Evolutionary conservation across 2,329 filamentous ascomycete species (phyloP), one percentile per base, ranked within the genome.

Genomic region (Cercospora sojina): DNA sequence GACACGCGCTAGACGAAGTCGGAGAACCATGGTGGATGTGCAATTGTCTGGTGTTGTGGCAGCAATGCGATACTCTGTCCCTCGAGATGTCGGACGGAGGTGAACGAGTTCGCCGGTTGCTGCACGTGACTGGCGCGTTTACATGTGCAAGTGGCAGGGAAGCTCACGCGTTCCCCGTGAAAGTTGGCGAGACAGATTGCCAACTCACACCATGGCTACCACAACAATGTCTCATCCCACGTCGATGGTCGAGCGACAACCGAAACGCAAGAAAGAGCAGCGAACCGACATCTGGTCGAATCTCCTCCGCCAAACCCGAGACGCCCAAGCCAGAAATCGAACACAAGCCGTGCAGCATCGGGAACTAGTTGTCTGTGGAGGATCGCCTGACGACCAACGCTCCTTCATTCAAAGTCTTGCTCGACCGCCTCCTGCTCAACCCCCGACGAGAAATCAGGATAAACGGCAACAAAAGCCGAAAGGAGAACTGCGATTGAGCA

Each of bases 1-100:
- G 79, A 98, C 97, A 79, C 95, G 93, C 74, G 95, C 91, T 74
- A 99, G 88, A 67, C 95, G 90, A 79, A 99, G 95, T 79, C 91
- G 91, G 76, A 99, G 86, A 69, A 98, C 94, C 95, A 99, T 86
- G 68, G 35, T 64, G 62, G 32, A 43, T n/a, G 18, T 13, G 51
- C 9, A 31, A 20, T 32, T 27, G 20, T 35, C 8, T 18, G 35
- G 47, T 31, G 6, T 23, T 25, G 7, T 20, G 59, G 60, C 16
- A 57, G 31, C 53, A 35, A 57, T 18, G 27, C 16, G n/a, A 35
- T 31, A 6, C n/a, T 12, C 10, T 29, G 27, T n/a, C n/a, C n/a
- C 27, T 47, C 23, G 13, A 38, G 58, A 60, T 60, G 58, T 51
- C 35, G 58, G 38, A 59, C 58, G 58, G 58, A 60, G 58, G 58